These are phyloP conservation scores for Stevia rebaudiana DNA, from an alignment of 140 eudicot genomes.

Conservation along the genomic window DNA sequence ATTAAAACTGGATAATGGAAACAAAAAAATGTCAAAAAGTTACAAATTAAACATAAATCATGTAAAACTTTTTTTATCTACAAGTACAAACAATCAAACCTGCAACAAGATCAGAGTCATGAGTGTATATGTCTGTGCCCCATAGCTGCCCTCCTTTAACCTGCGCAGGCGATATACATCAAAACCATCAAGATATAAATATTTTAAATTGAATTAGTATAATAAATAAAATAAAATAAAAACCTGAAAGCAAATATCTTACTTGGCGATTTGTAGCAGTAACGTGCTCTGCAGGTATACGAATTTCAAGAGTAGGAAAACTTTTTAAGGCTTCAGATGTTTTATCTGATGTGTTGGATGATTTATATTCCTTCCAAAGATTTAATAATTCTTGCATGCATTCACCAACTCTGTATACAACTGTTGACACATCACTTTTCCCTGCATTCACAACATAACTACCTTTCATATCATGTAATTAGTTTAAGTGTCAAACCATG, in stretches of 20 bases:
- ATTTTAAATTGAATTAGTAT: background rate
- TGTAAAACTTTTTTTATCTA: conserved; percentile 1
- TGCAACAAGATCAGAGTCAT: conserved; percentile 99
- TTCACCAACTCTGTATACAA: conserved; percentile 86
- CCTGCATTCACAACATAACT: conserved; percentile 41
- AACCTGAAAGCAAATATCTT: conserved; percentile 24
- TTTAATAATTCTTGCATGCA: conserved; percentile 78
- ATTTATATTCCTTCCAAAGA: conserved; percentile 81
- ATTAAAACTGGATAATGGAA: conserved; percentile 53
- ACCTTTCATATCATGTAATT: background rate
- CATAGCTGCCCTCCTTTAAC: conserved; percentile 96
- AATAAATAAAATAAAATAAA: background rate
- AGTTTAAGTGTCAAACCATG: background rate
- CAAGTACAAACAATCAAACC: conserved; percentile 34
- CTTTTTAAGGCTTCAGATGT: conserved; percentile 35
- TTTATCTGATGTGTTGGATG: conserved; percentile 42
- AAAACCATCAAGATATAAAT: conserved; percentile 1
- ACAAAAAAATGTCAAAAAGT: background rate
- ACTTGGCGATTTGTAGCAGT: conserved; percentile 97
- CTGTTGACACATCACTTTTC: conserved; percentile 51
- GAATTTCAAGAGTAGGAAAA: conserved; percentile 79
- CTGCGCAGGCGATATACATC: conserved; percentile 36
- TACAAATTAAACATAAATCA: background rate
- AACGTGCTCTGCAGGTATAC: conserved; percentile 94
- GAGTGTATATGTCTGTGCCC: conserved; percentile 97